Conservation (phyloP, 208 protist species). For the Borovskyia barvae region DNA sequence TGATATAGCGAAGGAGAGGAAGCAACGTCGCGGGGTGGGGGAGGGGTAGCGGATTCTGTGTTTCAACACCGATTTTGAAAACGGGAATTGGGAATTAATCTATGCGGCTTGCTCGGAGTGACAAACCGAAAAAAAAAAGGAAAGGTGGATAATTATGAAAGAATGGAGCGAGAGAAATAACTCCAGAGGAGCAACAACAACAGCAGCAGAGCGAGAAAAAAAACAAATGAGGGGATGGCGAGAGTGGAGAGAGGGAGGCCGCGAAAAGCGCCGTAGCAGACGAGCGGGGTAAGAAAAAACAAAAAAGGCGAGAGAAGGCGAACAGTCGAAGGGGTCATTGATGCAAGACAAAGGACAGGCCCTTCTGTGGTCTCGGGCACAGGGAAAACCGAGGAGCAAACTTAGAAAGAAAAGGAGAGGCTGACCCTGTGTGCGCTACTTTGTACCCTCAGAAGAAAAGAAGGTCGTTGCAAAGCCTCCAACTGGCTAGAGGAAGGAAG, state of each 20-base stretch:
- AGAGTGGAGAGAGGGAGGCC: neutral
- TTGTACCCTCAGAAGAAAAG: too few relatives aligned
- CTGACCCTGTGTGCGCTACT: too few relatives aligned
- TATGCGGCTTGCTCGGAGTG: neutral
- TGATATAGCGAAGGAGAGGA: neutral
- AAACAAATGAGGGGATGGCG: slow-evolving; percentile 5
- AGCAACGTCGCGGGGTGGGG: neutral
- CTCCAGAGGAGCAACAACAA: neutral
- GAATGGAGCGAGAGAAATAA: neutral
- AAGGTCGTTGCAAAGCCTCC: too few relatives aligned
- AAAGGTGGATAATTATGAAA: neutral
- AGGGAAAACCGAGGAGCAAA: too few relatives aligned
- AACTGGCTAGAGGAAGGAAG: slow-evolving; percentile 7
- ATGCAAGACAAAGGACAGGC: too few relatives aligned
- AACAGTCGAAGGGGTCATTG: too few relatives aligned
- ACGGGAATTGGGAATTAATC: neutral
- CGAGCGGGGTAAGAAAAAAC: neutral
- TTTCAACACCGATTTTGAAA: neutral
- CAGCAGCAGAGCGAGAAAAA: slow-evolving; percentile 3
- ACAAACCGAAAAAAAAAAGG: slow-evolving; percentile 15
- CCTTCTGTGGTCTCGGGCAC: too few relatives aligned
- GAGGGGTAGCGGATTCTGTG: neutral
- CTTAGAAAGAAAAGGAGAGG: too few relatives aligned
- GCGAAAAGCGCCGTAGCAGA: neutral
- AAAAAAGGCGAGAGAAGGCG: neutral